Percentiles rank a stretch among this genome's conserved stretches.
phyloP scores from a whole-genome alignment of 768 basidiomycete species.

The Suillus americanus region DNA sequence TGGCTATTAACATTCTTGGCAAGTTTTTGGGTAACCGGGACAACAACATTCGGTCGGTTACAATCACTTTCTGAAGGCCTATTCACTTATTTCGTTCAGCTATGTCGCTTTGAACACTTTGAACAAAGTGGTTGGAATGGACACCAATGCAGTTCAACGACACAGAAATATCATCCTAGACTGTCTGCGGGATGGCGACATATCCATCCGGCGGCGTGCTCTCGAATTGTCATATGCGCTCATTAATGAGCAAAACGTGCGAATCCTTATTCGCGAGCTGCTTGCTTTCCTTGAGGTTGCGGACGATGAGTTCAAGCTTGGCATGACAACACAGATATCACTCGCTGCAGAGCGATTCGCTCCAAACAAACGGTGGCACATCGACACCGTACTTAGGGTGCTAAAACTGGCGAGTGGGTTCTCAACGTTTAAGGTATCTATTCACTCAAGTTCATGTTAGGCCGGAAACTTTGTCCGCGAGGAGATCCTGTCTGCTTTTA shows the following conservation, averaged over 20 bases:
- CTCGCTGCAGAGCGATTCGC: conserved; percentile 95
- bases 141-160: conserved; percentile 96
- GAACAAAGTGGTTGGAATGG: conserved; percentile 97
- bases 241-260: conserved; percentile 93
- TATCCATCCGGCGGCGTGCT: conserved; percentile 95
- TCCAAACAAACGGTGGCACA: conserved; percentile 98
- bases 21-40: conserved; percentile 97
- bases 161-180: conserved; percentile 99
- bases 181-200: conserved; percentile 97
- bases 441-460: conserved; percentile 38
- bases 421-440: neutral
- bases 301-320: conserved; percentile 97
- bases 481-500: conserved; percentile 92
- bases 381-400: conserved; percentile 92
- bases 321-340: conserved; percentile 96
- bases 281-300: conserved; percentile 97
- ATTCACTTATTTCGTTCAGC: conserved; percentile 39
- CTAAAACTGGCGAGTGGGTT: conserved; percentile 73
- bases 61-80: neutral
- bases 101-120: conserved; percentile 98
- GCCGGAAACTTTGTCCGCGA: conserved; percentile 98
- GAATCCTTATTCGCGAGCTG: conserved; percentile 87
- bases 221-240: conserved; percentile 96
- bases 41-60: conserved; percentile 91
- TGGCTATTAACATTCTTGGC: conserved; percentile 99